Evolutionary conservation across 352 stramenopile genomes (phyloP).

Genomic region (Labyrinthula sp.): DNA sequence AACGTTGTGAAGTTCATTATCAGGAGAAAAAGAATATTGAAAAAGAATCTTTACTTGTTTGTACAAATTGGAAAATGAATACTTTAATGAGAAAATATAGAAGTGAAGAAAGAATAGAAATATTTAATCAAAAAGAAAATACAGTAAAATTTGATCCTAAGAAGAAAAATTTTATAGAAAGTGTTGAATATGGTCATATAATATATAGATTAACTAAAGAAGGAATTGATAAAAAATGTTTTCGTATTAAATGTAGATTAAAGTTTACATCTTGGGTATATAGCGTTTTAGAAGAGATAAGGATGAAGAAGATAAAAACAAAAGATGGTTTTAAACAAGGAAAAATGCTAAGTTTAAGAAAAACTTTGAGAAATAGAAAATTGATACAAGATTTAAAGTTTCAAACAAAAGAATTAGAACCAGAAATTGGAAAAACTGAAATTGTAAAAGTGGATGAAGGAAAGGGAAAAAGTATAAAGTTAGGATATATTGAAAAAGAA

Average conservation of each 20-base stretch:
- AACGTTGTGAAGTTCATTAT: conserved; percentile 21
- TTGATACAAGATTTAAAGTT: too few relatives aligned
- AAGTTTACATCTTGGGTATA: conserved; percentile 59
- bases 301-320: conserved; percentile 35
- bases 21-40: conserved; percentile 25
- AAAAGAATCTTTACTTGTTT: conserved; percentile 42
- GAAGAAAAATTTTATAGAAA: conserved; percentile 59
- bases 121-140: conserved; percentile 60
- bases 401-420: too few relatives aligned
- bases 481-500: too few relatives aligned
- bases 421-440: too few relatives aligned
- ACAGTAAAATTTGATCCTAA: conserved; percentile 59
- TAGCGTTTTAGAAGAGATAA: conserved; percentile 61
- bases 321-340: conserved; percentile 5
- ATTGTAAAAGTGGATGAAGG: too few relatives aligned
- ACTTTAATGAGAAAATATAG: conserved; percentile 55
- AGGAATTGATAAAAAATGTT: conserved; percentile 48
- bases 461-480: too few relatives aligned
- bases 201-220: conserved; percentile 57
- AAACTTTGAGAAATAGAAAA: conserved; percentile 21
- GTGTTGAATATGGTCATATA: conserved; percentile 60
- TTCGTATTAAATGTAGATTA: conserved; percentile 54
- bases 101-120: conserved; percentile 66
- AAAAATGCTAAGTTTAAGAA: conserved; percentile 10
- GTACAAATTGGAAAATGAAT: conserved; percentile 55